Evolutionary conservation across 2,329 filamentous ascomycete genomes (phyloP).

Genomic region (Teratosphaeria nubilosa): DNA sequence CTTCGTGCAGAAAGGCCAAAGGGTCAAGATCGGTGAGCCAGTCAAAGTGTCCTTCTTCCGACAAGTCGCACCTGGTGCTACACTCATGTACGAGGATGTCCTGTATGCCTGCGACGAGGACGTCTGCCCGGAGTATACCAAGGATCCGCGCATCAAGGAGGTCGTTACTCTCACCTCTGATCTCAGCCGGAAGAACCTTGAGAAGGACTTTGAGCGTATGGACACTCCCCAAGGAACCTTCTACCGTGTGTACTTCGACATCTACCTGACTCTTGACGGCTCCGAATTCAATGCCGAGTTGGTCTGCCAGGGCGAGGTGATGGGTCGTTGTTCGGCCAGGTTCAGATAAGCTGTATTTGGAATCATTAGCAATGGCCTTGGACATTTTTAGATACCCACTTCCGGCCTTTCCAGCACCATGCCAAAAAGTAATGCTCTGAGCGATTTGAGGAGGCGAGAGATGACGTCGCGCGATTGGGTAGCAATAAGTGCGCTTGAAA

Average conservation of each 20-base stretch:
- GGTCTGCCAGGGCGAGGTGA: conserved; percentile 98
- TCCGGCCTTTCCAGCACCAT: not conserved
- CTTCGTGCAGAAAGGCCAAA: conserved; percentile 95
- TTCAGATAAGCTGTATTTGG: conserved; percentile 47
- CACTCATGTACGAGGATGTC: conserved; percentile 98
- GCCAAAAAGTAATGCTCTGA: not conserved
- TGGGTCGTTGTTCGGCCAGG: conserved; percentile 88
- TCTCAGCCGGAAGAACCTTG: conserved; percentile 91
- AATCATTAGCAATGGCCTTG: not conserved
- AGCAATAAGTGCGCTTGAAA: not conserved
- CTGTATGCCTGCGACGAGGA: conserved; percentile 96
- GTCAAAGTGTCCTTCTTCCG: conserved; percentile 99
- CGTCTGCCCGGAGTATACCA: conserved; percentile 96
- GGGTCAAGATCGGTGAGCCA: conserved; percentile 97
- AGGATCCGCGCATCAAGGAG: conserved; percentile 98
- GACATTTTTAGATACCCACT: not conserved
- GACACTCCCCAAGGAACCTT: conserved; percentile 96
- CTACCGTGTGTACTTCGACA: conserved; percentile 63
- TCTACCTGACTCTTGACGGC: conserved; percentile 87
- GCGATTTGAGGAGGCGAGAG: not conserved
- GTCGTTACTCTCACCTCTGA: conserved; percentile 96
- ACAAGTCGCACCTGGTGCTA: conserved; percentile 92
- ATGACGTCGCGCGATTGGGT: not conserved
- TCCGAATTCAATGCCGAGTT: conserved; percentile 97
- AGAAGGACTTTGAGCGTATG: conserved; percentile 99